phyloP scores from a whole-genome alignment of 2,329 filamentous ascomycete genomes.

The Ceratocystis ficicola region DNA sequence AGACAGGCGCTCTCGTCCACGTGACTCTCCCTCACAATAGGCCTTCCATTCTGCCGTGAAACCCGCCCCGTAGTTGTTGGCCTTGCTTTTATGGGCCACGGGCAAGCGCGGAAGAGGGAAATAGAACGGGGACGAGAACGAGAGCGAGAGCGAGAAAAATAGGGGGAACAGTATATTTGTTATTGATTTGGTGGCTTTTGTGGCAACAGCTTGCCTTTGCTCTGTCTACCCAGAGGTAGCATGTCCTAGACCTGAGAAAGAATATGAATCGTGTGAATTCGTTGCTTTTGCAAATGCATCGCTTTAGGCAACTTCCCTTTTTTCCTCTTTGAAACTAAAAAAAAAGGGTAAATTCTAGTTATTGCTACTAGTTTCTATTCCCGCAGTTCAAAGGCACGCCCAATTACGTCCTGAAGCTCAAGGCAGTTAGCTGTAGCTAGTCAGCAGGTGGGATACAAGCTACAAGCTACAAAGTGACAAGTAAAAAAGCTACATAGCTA shows the following conservation, averaged over 20 bases:
- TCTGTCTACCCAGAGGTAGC: too few relatives aligned
- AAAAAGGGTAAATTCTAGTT: not conserved
- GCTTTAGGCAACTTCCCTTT: not conserved
- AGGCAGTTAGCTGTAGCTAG: not conserved
- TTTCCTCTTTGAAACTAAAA: not conserved
- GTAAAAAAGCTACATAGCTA: not conserved
- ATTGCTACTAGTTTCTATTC: not conserved
- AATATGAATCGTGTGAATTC: too few relatives aligned
- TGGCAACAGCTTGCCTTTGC: too few relatives aligned
- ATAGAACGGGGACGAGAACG: too few relatives aligned
- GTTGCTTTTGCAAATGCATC: not conserved
- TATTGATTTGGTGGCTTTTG: too few relatives aligned
- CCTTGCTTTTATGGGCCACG: too few relatives aligned
- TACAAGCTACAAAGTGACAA: not conserved
- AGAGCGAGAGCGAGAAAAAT: too few relatives aligned
- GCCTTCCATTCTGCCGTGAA: conserved; percentile 2
- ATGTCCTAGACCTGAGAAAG: too few relatives aligned
- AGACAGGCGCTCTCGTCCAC: not conserved
- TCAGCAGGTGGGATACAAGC: not conserved
- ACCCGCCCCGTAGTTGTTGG: too few relatives aligned
- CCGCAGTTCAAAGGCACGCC: conserved; percentile 11
- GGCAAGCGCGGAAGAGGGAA: too few relatives aligned
- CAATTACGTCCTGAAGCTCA: conserved; percentile 19
- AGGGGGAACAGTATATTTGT: too few relatives aligned
- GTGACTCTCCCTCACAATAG: conserved; percentile 6